Evolutionary conservation across 2,329 filamentous ascomycete genomes (phyloP).

Genomic region (Trichoderma guizhouense): DNA sequence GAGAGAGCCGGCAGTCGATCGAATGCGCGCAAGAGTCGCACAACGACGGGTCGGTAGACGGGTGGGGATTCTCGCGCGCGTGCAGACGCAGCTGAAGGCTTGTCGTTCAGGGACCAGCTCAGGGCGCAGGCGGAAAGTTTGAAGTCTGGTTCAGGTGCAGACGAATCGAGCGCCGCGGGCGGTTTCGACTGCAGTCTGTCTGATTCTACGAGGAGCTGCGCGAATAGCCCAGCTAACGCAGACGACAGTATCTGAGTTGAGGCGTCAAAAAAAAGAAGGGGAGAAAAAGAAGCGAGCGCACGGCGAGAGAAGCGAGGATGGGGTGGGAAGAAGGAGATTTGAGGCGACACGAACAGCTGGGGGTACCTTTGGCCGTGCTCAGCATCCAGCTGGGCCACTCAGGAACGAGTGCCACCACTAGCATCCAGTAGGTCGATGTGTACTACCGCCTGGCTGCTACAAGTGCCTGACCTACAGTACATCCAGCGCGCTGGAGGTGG

Average conservation of each 20-base stretch:
- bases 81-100: slow-evolving; percentile 15
- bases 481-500: background rate
- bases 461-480: background rate
- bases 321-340: slow-evolving; percentile 16
- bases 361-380: background rate
- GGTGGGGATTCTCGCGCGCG: slow-evolving; percentile 13
- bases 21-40: background rate
- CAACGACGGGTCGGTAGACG: background rate
- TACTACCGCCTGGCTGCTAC: background rate
- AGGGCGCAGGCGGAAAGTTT: background rate
- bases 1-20: slow-evolving; percentile 7
- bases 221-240: slow-evolving; percentile 11
- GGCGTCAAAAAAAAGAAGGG: background rate
- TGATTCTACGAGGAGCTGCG: background rate
- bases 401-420: slow-evolving; percentile 2
- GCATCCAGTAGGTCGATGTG: background rate
- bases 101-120: slow-evolving; percentile 7
- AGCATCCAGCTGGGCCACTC: background rate
- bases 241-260: background rate
- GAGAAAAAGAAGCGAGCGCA: slow-evolving; percentile 8
- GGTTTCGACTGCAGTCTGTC: background rate
- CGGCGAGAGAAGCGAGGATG: slow-evolving; percentile 15
- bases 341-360: slow-evolving; percentile 17
- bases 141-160: background rate
- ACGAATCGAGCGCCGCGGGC: background rate